Evolutionary conservation across 352 stramenopile genomes (phyloP).

Genomic region (Phytophthora constricta): DNA sequence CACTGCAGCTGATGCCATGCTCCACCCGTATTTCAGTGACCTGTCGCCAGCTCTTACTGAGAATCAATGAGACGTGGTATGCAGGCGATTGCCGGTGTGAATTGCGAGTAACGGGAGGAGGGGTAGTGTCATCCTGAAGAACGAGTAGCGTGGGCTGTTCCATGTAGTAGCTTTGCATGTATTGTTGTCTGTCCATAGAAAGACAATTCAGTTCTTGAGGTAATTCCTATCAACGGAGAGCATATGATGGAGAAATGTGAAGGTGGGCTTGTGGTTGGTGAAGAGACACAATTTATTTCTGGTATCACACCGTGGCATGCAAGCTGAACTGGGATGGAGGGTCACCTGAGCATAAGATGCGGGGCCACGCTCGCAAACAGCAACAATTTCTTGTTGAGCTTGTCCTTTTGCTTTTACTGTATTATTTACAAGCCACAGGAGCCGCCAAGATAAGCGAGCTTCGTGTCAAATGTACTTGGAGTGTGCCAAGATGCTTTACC

Average conservation of each 20-base stretch:
- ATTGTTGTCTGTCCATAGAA: constrained; percentile 39
- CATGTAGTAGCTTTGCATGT: constrained; percentile 35
- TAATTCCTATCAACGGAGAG: not conserved
- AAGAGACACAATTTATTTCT: constrained; percentile 5
- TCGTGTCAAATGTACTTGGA: constrained; percentile 34
- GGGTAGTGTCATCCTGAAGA: constrained; percentile 18
- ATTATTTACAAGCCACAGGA: constrained; percentile 5
- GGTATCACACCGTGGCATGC: too few species aligned
- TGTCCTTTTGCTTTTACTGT: constrained; percentile 18
- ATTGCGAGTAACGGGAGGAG: not conserved
- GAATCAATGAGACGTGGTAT: constrained; percentile 38
- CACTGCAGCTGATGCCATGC: constrained; percentile 94
- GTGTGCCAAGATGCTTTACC: constrained; percentile 38
- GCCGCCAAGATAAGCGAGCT: constrained; percentile 1
- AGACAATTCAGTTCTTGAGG: constrained; percentile 27
- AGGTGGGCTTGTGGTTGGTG: constrained; percentile 2
- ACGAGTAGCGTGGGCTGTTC: constrained; percentile 23
- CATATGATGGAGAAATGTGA: constrained; percentile 13
- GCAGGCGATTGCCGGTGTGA: too few species aligned
- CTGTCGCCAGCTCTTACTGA: constrained; percentile 79
- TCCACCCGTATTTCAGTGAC: constrained; percentile 98
- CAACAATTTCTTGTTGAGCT: constrained; percentile 6
- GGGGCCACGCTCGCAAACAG: constrained; percentile 1
- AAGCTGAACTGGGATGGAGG: too few species aligned
- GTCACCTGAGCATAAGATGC: too few species aligned